phyloP scores from a whole-genome alignment of 371 early-diverging fungal genomes.

The Mucor sp. region DNA sequence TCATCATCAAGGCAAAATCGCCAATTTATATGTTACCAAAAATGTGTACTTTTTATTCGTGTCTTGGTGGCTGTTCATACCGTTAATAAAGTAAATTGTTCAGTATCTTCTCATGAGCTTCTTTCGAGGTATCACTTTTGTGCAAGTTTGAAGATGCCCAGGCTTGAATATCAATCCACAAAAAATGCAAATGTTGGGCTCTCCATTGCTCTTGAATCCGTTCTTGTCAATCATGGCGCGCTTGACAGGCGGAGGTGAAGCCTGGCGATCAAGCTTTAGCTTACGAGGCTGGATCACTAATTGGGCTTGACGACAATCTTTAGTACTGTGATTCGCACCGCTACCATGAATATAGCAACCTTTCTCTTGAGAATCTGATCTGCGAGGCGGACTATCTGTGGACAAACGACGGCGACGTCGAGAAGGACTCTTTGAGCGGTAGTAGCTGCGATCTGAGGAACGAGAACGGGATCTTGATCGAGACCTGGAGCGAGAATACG shows the following conservation, averaged over 20 bases:
- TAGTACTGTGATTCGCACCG: background rate
- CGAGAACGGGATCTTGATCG: background rate
- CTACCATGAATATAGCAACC: slow-evolving; percentile 8
- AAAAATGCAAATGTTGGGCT: slow-evolving; percentile 4
- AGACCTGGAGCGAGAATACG: background rate
- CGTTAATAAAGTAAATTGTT: too few species aligned
- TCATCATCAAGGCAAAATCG: too few species aligned
- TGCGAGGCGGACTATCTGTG: background rate
- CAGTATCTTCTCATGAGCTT: background rate
- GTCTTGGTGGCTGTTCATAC: too few species aligned
- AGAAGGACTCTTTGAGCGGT: background rate
- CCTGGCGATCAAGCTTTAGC: background rate
- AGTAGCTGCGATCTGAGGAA: background rate
- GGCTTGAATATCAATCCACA: slow-evolving; percentile 7
- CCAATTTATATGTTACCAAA: too few species aligned
- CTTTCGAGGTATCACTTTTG: background rate
- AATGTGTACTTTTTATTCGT: too few species aligned
- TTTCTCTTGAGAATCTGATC: background rate
- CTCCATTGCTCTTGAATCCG: background rate
- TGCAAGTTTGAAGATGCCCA: slow-evolving; percentile 3
- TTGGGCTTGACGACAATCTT: slow-evolving; percentile 12
- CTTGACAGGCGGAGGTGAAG: background rate
- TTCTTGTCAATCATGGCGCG: background rate
- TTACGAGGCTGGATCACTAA: slow-evolving; percentile 2
- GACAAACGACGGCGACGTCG: background rate